Evolutionary conservation across 495 filamentous ascomycete species (phyloP).

Genomic region (Penicillium malachiteum): DNA sequence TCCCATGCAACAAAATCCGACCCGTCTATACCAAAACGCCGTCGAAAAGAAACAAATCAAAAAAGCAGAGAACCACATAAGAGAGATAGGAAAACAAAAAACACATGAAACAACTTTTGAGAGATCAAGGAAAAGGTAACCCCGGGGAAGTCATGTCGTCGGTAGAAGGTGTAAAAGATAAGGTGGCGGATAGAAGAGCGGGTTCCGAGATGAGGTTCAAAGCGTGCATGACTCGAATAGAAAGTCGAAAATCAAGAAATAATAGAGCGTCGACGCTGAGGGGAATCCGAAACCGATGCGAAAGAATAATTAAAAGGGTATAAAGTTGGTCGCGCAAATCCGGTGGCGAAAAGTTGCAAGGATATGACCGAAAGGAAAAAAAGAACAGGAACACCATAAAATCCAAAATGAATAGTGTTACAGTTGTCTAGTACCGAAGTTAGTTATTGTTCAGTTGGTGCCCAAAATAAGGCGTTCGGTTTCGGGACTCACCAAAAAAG

Average conservation of each 20-base stretch:
- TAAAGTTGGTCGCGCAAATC: constrained; percentile 27
- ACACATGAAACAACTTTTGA: constrained; percentile 35
- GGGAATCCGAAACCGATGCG: constrained; percentile 31
- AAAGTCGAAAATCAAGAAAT: constrained; percentile 8
- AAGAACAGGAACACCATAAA: constrained; percentile 10
- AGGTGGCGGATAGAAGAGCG: constrained; percentile 5
- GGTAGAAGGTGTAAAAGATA: constrained; percentile 10
- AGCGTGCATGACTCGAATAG: constrained; percentile 12
- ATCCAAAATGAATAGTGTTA: constrained; percentile 37
- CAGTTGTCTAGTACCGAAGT: constrained; percentile 27
- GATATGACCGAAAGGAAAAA: constrained; percentile 19
- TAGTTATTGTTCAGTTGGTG: constrained; percentile 22
- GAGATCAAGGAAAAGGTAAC: constrained; percentile 27
- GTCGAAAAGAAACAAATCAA: constrained; percentile 21
- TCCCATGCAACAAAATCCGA: constrained; percentile 36
- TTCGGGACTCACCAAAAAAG: constrained; percentile 30
- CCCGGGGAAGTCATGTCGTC: constrained; percentile 29
- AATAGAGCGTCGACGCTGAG: constrained; percentile 22
- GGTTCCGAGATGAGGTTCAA: constrained; percentile 13
- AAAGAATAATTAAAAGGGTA: constrained; percentile 38
- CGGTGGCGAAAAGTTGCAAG: constrained; percentile 21
- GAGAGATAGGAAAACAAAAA: constrained; percentile 15
- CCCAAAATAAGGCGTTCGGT: constrained; percentile 14
- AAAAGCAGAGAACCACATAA: constrained; percentile 9
- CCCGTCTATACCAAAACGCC: constrained; percentile 49